Evolutionary conservation across 2,329 filamentous ascomycete genomes (phyloP).

Genomic region (Amylocarpus encephaloides): DNA sequence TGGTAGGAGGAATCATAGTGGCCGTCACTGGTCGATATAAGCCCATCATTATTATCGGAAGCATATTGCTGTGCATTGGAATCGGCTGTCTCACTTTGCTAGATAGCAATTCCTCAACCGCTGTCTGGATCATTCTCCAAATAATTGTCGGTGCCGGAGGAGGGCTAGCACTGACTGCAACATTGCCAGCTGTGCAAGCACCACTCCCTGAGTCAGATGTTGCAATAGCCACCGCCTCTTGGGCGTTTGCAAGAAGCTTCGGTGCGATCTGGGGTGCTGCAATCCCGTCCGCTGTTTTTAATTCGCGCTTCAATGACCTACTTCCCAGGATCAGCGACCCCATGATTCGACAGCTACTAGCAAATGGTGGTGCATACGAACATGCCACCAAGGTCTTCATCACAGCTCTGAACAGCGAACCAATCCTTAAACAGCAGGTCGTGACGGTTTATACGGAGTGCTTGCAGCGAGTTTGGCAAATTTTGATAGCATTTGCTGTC

Average conservation of each 20-base stretch:
- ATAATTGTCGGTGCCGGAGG: conserved; percentile 36
- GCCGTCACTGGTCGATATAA: conserved; percentile 21
- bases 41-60: conserved; percentile 6
- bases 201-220: conserved; percentile 33
- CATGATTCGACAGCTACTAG: not conserved
- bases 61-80: conserved; percentile 6
- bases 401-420: too few species aligned
- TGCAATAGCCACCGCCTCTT: conserved; percentile 6
- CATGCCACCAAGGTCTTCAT: too few species aligned
- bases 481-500: too few species aligned
- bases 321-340: not conserved
- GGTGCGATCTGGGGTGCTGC: conserved; percentile 41
- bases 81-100: conserved; percentile 12
- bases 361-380: not conserved
- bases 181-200: conserved; percentile 40
- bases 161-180: conserved; percentile 37
- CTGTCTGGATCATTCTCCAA: conserved; percentile 38
- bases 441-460: too few species aligned
- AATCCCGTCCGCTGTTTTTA: conserved; percentile 27
- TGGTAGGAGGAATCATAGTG: conserved; percentile 25
- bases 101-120: conserved; percentile 30
- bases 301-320: not conserved
- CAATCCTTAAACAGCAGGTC: too few species aligned
- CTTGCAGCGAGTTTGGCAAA: too few species aligned
- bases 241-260: conserved; percentile 40